phyloP scores from a whole-genome alignment of 1,284 basidiomycete species.

The Xerocomus minutiporus region DNA sequence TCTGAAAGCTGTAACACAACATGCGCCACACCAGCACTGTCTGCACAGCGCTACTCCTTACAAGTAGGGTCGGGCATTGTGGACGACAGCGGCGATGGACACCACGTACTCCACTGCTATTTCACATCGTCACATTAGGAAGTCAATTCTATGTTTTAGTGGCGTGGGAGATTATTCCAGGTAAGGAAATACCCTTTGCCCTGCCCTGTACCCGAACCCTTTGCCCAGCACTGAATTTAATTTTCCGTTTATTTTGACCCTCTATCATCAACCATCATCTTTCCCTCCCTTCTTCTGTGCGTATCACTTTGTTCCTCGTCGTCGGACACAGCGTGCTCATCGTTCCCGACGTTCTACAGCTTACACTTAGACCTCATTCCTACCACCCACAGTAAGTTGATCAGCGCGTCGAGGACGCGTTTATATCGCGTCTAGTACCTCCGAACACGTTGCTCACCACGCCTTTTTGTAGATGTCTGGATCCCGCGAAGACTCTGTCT shows the following conservation, averaged over 20 bases:
- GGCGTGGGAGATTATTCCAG: slow-evolving; percentile 22
- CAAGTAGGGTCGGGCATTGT: background rate
- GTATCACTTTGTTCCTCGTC: slow-evolving; percentile 31
- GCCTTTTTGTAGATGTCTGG: slow-evolving; percentile 62
- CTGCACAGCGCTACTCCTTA: background rate
- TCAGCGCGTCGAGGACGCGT: slow-evolving; percentile 33
- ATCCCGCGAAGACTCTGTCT: slow-evolving; percentile 94
- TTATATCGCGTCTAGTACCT: slow-evolving; percentile 16
- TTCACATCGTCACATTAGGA: slow-evolving; percentile 11
- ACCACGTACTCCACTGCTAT: background rate
- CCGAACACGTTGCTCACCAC: slow-evolving; percentile 23
- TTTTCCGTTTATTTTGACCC: slow-evolving; percentile 45
- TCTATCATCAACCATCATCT: slow-evolving; percentile 46
- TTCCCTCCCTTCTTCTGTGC: slow-evolving; percentile 34
- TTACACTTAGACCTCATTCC: slow-evolving; percentile 14
- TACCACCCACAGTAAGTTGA: slow-evolving; percentile 34
- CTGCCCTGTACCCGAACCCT: slow-evolving; percentile 43
- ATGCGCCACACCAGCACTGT: background rate
- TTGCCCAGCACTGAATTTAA: slow-evolving; percentile 49
- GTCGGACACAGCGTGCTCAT: slow-evolving; percentile 32
- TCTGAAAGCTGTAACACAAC: background rate
- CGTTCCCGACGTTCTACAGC: slow-evolving; percentile 16
- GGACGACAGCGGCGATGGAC: background rate
- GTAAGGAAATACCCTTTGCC: slow-evolving; percentile 31
- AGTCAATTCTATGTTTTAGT: slow-evolving; percentile 11